Evolutionary conservation across 192 early-diverging fungal species (phyloP), one percentile per base, ranked within the genome.

Genomic region (Backusella parvicylindrica): DNA sequence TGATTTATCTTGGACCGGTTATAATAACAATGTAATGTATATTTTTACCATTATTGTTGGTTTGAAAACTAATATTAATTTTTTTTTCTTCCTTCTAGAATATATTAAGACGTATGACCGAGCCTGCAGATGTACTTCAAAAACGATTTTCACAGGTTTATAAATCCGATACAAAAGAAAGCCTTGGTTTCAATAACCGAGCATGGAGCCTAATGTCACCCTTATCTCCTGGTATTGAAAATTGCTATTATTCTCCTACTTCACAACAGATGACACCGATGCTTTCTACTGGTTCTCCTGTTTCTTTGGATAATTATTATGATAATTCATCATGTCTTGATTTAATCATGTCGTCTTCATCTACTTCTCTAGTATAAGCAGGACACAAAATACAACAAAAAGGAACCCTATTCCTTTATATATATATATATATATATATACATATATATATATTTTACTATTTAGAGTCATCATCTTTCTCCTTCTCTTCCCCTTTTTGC

Each of bases 261-360:
- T 68, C 66, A 37, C 66, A 68, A 68, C 66, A 68, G 36, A 37
- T 68, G 66, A 68, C 66, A 38, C 66, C 66, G 9, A 68, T 68
- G 66, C 66, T 68, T 18, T 68, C 66, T 38, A 68, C 66, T n/a
- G 66, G 66, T 1, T 68, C 66, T 6, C 66, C 66, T 11, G 66
- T 68, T 21, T 68, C 66, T 23, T 35, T 43, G 9, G 41, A 41
- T 16, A 41, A 30, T 30, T 70, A 47, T 18, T 70, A 70, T 43
- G 68, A 70, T 41, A 67, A 36, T 67, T 67, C 65, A 18, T 56
- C 68, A 18, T 69, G 37, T 43, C 38, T 53, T 21, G 70, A 53
- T 28, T 23, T 56, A 9, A 50, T 60, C 32, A 56, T 72, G n/a
- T 38, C 38, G 2, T 69, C 49, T 41, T 41, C 43, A 33, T 49